Percentiles rank a stretch among this genome's conserved stretches.
Conservation (phyloP, 1,284 basidiomycete genomes). For the Ganoderma boninense region DNA sequence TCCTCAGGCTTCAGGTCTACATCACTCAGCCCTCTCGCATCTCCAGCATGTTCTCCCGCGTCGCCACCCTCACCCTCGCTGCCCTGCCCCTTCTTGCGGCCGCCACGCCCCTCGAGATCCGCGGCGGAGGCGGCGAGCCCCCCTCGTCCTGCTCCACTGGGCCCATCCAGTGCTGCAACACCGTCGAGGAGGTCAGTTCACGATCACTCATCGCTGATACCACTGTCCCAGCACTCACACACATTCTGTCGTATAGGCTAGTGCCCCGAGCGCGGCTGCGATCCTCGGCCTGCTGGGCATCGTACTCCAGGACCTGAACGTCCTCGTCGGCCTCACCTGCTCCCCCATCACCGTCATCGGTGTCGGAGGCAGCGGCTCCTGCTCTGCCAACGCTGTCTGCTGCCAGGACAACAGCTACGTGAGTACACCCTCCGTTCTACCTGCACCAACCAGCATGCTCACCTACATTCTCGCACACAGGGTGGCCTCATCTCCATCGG, state of each 20-base stretch:
- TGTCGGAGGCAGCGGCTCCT: conserved; percentile 12
- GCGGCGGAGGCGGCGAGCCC: too few species aligned
- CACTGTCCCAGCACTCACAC: neutral
- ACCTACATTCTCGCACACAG: conserved; percentile 4
- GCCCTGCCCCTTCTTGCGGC: conserved; percentile 39
- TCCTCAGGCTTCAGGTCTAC: conserved; percentile 20
- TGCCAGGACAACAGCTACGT: conserved; percentile 37
- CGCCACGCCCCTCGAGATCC: conserved; percentile 35
- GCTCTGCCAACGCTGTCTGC: conserved; percentile 31
- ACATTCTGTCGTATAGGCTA: conserved; percentile 3
- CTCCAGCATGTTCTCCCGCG: neutral
- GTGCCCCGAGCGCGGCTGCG: neutral
- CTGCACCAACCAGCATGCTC: too few species aligned
- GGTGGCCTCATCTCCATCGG: conserved; percentile 37
- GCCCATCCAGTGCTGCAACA: conserved; percentile 37
- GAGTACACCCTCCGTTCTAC: too few species aligned
- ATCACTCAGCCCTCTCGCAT: conserved; percentile 7
- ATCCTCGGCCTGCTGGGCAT: conserved; percentile 31
- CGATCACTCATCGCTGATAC: neutral
- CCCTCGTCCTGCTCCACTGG: conserved; percentile 31
- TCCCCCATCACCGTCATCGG: conserved; percentile 34
- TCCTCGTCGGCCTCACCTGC: conserved; percentile 34
- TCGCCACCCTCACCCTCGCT: conserved; percentile 11
- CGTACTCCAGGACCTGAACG: conserved; percentile 29
- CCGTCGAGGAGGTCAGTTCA: conserved; percentile 27